phyloP scores from a whole-genome alignment of 306 rosid species.

The Cicer bijugum region DNA sequence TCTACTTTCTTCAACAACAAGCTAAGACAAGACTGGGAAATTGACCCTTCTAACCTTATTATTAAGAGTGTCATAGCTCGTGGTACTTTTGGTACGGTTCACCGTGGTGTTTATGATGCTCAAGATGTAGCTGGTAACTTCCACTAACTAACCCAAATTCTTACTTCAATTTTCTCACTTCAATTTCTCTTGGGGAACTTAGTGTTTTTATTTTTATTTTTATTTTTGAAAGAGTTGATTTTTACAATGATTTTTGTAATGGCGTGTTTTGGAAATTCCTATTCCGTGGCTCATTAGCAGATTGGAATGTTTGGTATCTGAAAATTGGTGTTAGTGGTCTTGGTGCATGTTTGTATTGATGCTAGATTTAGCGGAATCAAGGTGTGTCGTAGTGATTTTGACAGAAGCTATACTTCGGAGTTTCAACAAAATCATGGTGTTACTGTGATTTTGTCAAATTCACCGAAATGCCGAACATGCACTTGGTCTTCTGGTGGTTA shows the following conservation, averaged over 20 bases:
- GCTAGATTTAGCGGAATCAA: too few species aligned
- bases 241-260: slow-evolving; percentile 42
- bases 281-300: neutral
- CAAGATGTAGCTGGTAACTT: slow-evolving; percentile 85
- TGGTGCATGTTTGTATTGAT: too few species aligned
- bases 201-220: neutral
- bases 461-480: neutral
- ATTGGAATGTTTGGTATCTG: neutral
- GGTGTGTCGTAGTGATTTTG: too few species aligned
- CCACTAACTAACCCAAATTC: neutral
- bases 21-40: slow-evolving; percentile 85
- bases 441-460: too few species aligned
- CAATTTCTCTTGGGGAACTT: neutral
- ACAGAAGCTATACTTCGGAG: too few species aligned
- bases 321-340: neutral
- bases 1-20: slow-evolving; percentile 37
- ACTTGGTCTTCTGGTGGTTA: neutral
- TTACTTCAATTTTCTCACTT: slow-evolving; percentile 31
- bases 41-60: slow-evolving; percentile 82
- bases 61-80: slow-evolving; percentile 82
- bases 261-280: slow-evolving; percentile 29
- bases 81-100: slow-evolving; percentile 92
- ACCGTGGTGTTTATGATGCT: slow-evolving; percentile 84
- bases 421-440: too few species aligned
- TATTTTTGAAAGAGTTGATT: slow-evolving; percentile 46